phyloP scores from a whole-genome alignment of 495 filamentous ascomycete species.

The Schizothecium vesticola region DNA sequence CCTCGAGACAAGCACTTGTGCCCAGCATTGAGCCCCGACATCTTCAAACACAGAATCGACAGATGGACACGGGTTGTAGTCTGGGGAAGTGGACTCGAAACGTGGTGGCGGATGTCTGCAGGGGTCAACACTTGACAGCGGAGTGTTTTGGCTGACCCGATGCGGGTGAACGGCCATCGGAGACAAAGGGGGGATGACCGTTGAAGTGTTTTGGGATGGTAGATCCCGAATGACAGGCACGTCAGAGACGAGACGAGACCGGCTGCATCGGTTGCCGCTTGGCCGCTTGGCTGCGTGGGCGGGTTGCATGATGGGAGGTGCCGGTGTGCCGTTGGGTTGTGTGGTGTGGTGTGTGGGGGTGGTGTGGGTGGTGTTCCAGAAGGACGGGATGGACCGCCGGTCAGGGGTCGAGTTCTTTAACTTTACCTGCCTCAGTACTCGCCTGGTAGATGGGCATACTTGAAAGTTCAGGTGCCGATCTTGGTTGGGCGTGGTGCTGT shows the following conservation, averaged over 20 bases:
- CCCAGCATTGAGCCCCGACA: no score
- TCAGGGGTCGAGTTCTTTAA: background rate
- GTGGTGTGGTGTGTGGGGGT: background rate
- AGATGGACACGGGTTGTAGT: background rate
- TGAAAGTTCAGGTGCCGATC: no score
- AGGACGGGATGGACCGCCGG: background rate
- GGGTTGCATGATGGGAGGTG: background rate
- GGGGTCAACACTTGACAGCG: no score
- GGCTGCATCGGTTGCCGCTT: background rate
- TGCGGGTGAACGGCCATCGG: background rate
- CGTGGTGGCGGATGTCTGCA: no score
- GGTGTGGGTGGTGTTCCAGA: background rate
- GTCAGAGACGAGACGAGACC: background rate
- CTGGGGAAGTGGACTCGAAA: no score
- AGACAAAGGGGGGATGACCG: background rate
- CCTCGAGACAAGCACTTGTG: background rate
- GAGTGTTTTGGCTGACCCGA: background rate
- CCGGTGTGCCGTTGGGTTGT: background rate
- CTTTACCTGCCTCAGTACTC: background rate
- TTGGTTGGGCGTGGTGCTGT: background rate
- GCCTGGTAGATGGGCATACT: background rate
- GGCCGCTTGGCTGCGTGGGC: background rate
- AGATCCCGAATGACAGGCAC: background rate
- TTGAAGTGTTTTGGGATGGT: background rate
- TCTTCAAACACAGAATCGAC: background rate